Base-by-base conservation (phyloP, 805 yeast species). In the Candida krabiensis region DNA sequence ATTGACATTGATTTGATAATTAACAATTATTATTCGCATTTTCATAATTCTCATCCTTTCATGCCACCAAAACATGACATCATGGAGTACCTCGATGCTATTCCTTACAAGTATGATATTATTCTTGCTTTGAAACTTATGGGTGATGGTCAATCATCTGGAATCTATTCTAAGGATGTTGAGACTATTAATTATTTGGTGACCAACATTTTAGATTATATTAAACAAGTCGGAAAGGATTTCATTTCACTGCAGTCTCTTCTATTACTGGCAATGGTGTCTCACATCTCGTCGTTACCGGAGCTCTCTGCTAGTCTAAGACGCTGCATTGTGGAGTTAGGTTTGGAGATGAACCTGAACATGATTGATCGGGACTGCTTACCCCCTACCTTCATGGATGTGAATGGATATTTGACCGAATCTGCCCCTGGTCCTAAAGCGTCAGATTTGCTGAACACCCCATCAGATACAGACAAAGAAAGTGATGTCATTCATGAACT, bases 241-340 rank as follows among this genome's bases (percentile, higher is more conserved):
- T 53, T 75, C 5, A 50, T 73, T 2, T 52, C 75, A 0, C 40
- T 75, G 15, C 80, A 75, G 42, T 49, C 69, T 0, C 43, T 74
- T 30, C 49, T 71, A 7, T 37, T 75, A 9, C 35, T 70, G 7
- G 61, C 74, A 0, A 61, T 75, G 49, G 62, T 69, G 4, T 62
- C 76, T 12, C 80, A 75, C 44, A 70, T 75, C 18, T 71, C 77
- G n/a, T 70, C 79, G 0, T 47, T 75, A 7, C 80, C 75, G 48
- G 73, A 68, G 26, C 43, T 73, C 30, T 68, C 76, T 30, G 56
- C 65, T 2, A 47, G 61, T 0, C 41, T 75, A n/a, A 63, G 79
- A 41, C 67, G 63, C 24, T 63, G 69, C 19, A 65, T 71, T 13
- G 65, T 73, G 9, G 58, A 64, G 2, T 43, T 73, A 9, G 60